A percentile compares a stretch with the other conserved stretches of the same genome.
These are phyloP conservation scores for Tolypocladium endophyticum DNA, from an alignment of 2,329 filamentous ascomycete genomes.

Conservation along the genomic window DNA sequence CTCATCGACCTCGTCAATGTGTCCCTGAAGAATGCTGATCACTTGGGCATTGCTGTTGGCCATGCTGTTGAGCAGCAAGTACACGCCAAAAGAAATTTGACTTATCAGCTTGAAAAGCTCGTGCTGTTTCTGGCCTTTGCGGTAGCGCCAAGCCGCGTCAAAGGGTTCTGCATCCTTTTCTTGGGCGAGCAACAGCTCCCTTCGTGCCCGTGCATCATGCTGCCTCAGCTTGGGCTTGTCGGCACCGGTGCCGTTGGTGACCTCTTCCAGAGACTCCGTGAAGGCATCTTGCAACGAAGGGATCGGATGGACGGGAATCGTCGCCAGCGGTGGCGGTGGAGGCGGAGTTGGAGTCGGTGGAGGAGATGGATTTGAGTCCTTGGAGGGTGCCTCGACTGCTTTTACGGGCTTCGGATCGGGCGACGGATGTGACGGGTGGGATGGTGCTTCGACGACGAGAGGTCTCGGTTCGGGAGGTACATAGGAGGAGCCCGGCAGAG, in stretches of 20 bases:
- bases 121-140: conserved; percentile 67
- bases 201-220: conserved; percentile 49
- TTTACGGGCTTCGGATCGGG: neutral
- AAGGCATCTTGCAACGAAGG: conserved; percentile 70
- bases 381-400: neutral
- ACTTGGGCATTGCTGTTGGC: conserved; percentile 86
- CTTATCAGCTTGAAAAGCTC: conserved; percentile 83
- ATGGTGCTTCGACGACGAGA: neutral
- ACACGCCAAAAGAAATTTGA: conserved; percentile 89
- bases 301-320: conserved; percentile 52
- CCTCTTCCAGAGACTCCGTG: conserved; percentile 70
- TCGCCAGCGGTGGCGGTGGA: conserved; percentile 8
- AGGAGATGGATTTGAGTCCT: too few relatives aligned
- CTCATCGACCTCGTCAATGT: conserved; percentile 89
- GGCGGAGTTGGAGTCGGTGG: conserved; percentile 5
- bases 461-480: neutral
- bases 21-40: conserved; percentile 76
- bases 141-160: conserved; percentile 65
- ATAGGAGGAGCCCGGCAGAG: neutral
- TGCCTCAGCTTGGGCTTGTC: conserved; percentile 42
- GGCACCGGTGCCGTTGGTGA: conserved; percentile 36
- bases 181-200: conserved; percentile 57
- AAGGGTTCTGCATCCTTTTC: conserved; percentile 60
- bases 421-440: neutral
- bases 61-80: conserved; percentile 72